Conservation (phyloP, 2,329 filamentous ascomycete genomes). For the Botrytis galanthina region DNA sequence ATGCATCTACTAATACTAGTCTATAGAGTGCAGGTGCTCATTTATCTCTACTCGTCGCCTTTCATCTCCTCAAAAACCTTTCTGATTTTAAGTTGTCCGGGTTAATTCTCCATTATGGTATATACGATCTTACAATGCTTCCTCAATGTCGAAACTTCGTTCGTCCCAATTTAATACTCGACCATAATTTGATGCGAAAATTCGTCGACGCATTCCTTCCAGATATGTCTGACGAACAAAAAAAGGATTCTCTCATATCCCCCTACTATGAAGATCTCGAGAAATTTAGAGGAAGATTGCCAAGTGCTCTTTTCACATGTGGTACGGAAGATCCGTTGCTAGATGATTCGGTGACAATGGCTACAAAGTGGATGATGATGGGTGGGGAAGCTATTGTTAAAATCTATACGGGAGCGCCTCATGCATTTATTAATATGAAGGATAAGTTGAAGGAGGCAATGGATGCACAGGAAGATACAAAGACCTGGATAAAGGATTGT, state of each 20-base stretch:
- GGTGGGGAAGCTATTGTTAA: slow-evolving; percentile 51
- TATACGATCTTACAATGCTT: slow-evolving; percentile 48
- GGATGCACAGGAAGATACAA: slow-evolving; percentile 27
- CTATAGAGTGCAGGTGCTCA: slow-evolving; percentile 50
- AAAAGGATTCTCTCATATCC: slow-evolving; percentile 46
- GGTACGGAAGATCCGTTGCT: slow-evolving; percentile 55
- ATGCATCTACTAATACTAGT: slow-evolving; percentile 3
- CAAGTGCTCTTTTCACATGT: slow-evolving; percentile 52
- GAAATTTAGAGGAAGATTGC: slow-evolving; percentile 41
- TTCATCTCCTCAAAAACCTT: slow-evolving; percentile 45
- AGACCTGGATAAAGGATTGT: slow-evolving; percentile 25
- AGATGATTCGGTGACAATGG: slow-evolving; percentile 54
- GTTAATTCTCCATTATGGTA: slow-evolving; percentile 53
- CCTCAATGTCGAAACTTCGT: slow-evolving; percentile 40
- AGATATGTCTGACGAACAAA: slow-evolving; percentile 42
- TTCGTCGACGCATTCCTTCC: slow-evolving; percentile 49
- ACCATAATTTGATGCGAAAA: slow-evolving; percentile 45
- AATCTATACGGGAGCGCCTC: slow-evolving; percentile 53
- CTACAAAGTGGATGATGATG: slow-evolving; percentile 51
- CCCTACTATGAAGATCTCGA: slow-evolving; percentile 50
- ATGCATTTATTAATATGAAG: slow-evolving; percentile 46
- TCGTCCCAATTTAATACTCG: slow-evolving; percentile 41
- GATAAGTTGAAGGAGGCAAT: slow-evolving; percentile 26
- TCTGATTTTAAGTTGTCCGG: slow-evolving; percentile 46
- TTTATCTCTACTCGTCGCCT: slow-evolving; percentile 46